Conservation (phyloP, 2,329 filamentous ascomycete genomes). For the Lizonia empirigonia region DNA sequence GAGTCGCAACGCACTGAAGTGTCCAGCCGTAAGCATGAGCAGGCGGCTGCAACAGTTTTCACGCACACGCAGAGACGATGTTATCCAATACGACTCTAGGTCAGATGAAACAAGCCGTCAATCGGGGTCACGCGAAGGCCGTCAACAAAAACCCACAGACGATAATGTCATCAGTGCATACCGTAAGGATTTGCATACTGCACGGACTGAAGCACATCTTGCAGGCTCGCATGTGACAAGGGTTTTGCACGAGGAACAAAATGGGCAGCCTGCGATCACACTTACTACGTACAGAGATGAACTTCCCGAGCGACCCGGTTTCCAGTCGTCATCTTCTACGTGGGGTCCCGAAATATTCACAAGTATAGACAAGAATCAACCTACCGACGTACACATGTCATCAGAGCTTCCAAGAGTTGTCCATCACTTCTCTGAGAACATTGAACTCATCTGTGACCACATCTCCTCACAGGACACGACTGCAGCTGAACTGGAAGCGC, state of each 20-base stretch:
- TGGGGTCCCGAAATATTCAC: not conserved
- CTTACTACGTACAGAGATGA: not conserved
- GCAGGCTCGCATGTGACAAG: no score
- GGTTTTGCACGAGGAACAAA: not conserved
- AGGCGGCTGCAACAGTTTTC: no score
- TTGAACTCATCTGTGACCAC: not conserved
- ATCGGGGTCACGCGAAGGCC: not conserved
- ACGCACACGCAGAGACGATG: no score
- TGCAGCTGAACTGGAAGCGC: not conserved
- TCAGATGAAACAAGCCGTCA: not conserved
- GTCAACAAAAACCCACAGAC: not conserved
- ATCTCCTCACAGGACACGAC: not conserved
- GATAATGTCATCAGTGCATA: not conserved
- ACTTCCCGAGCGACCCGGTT: no score
- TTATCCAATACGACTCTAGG: no score
- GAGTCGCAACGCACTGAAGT: no score
- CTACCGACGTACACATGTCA: not conserved
- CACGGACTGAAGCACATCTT: not conserved
- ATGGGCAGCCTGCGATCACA: not conserved
- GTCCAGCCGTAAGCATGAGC: no score
- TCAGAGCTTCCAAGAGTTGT: no score
- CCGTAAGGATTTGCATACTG: no score
- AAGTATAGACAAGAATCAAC: not conserved
- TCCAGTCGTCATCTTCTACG: no score
- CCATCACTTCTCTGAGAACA: not conserved